A percentile compares a stretch with the other conserved stretches of the same genome.
Conservation (phyloP, 1,139 yeast genomes). For the Suhomyces taliae region DNA sequence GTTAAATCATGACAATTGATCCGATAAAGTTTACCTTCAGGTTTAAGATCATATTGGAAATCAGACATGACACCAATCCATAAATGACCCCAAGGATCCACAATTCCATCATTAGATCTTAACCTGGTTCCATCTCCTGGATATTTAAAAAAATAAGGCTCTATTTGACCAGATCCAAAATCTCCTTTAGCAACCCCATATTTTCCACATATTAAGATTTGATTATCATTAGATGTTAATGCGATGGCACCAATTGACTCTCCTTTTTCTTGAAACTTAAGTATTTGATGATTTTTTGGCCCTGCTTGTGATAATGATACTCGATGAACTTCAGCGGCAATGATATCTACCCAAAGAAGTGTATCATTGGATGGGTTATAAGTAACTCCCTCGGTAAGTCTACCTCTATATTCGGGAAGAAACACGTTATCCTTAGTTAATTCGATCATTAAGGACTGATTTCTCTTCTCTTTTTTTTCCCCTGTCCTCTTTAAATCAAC, state of each 20-base stretch:
- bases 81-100: conserved; percentile 67
- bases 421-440: conserved; percentile 27
- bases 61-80: conserved; percentile 78
- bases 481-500: too few species aligned
- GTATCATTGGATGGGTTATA: conserved; percentile 58
- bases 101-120: conserved; percentile 73
- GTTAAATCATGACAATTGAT: conserved; percentile 36
- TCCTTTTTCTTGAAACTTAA: conserved; percentile 28
- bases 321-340: conserved; percentile 56
- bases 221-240: conserved; percentile 46
- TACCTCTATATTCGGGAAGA: conserved; percentile 46
- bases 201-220: conserved; percentile 52
- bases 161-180: conserved; percentile 42
- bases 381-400: conserved; percentile 67
- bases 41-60: conserved; percentile 35
- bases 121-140: conserved; percentile 37
- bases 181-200: conserved; percentile 55
- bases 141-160: conserved; percentile 41
- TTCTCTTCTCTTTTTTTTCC: too few species aligned
- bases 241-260: conserved; percentile 65
- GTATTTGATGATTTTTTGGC: conserved; percentile 37
- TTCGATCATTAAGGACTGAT: neutral
- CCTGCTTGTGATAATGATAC: conserved; percentile 26
- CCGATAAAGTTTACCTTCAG: conserved; percentile 47
- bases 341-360: conserved; percentile 70